These are phyloP conservation scores for Syzygium aqueum DNA, from an alignment of 345 rosid species.

Conservation along the genomic window DNA sequence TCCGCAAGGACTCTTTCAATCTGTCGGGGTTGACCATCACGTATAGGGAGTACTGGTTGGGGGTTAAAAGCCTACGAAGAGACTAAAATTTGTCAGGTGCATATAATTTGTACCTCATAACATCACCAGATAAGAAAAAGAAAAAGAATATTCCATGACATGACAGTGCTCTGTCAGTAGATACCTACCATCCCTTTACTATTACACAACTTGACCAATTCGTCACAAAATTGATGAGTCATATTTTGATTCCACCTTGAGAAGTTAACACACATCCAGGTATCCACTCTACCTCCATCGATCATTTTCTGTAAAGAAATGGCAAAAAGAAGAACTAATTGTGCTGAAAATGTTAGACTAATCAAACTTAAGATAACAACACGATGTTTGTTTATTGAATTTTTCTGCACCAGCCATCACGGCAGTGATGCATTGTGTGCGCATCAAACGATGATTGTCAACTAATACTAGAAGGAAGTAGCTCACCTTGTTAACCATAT, in stretches of 20 bases:
- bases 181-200: constrained; percentile 62
- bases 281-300: constrained; percentile 50
- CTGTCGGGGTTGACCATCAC: constrained; percentile 8
- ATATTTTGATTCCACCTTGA: background rate
- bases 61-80: constrained; percentile 29
- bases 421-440: background rate
- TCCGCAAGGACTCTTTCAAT: constrained; percentile 41
- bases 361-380: background rate
- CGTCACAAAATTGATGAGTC: constrained; percentile 29
- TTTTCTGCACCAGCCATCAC: background rate
- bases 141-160: background rate
- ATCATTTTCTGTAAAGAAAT: constrained; percentile 54
- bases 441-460: background rate
- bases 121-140: background rate
- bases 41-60: constrained; percentile 25
- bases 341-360: background rate
- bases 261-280: constrained; percentile 62
- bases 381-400: background rate
- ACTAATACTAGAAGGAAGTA: background rate
- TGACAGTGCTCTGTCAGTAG: background rate
- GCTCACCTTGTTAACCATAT: constrained; percentile 62
- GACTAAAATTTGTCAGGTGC: background rate
- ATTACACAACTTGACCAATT: constrained; percentile 43
- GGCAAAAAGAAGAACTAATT: background rate
- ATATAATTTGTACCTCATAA: background rate